A percentile compares a stretch with the other conserved stretches of the same genome.
Evolutionary conservation across 352 stramenopile genomes (phyloP).

Genomic region (Blastocystis sp.): DNA sequence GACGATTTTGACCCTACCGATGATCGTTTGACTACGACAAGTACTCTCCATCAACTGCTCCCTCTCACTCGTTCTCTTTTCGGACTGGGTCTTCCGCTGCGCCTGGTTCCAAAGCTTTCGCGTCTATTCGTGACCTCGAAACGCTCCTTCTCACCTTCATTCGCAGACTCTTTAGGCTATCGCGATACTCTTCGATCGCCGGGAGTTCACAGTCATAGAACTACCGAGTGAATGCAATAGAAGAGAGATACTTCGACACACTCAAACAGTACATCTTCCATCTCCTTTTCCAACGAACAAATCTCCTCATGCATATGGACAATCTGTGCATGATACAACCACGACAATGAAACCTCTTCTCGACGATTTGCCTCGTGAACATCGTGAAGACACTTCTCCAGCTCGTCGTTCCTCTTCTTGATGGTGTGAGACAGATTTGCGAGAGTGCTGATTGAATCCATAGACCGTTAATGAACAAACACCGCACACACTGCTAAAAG

Average conservation of each 20-base stretch:
- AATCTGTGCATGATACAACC: not conserved
- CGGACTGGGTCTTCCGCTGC: not conserved
- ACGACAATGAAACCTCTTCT: not conserved
- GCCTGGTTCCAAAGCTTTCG: not conserved
- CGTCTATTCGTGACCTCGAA: not conserved
- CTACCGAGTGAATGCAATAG: not conserved
- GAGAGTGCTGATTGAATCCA: constrained; percentile 24
- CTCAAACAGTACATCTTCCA: constrained; percentile 44
- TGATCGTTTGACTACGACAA: not conserved
- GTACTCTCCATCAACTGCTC: constrained; percentile 4
- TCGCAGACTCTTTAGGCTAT: not conserved
- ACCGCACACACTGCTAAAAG: too few species aligned
- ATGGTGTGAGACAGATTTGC: constrained; percentile 38
- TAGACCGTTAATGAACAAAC: constrained; percentile 8
- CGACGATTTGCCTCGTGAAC: not conserved
- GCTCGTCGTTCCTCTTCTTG: not conserved
- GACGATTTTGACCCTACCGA: not conserved
- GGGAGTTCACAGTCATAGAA: constrained; percentile 59
- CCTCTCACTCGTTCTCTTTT: not conserved
- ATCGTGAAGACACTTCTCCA: not conserved
- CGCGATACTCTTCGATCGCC: not conserved
- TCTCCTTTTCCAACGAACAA: constrained; percentile 32
- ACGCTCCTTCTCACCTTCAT: not conserved
- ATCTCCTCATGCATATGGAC: constrained; percentile 1
- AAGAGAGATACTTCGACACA: constrained; percentile 28